Evolutionary conservation across 306 rosid genomes (phyloP).

Genomic region (Acacia melanoxylon): DNA sequence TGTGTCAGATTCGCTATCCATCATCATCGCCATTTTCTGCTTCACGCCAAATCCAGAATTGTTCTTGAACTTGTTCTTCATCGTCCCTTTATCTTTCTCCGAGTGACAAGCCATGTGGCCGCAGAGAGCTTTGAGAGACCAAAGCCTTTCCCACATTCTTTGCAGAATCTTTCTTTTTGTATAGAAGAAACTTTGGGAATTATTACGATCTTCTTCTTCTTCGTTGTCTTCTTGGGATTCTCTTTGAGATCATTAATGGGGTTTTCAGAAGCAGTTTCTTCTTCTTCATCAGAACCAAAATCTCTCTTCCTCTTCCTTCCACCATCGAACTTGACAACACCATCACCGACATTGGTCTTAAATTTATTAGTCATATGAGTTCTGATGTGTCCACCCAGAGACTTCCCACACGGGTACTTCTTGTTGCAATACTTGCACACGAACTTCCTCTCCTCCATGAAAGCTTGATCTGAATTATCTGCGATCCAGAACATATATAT

Average conservation of each 20-base stretch:
- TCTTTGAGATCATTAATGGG: slow-evolving; percentile 68
- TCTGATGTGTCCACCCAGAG: slow-evolving; percentile 81
- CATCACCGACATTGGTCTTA: neutral
- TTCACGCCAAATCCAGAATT: slow-evolving; percentile 37
- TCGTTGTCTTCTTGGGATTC: slow-evolving; percentile 73
- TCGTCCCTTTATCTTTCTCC: slow-evolving; percentile 57
- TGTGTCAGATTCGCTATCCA: slow-evolving; percentile 66
- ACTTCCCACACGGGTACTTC: slow-evolving; percentile 74
- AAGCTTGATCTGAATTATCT: slow-evolving; percentile 28
- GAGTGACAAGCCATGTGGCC: slow-evolving; percentile 95
- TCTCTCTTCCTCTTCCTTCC: slow-evolving; percentile 56
- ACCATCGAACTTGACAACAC: slow-evolving; percentile 39
- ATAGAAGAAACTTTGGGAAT: slow-evolving; percentile 38
- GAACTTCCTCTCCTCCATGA: slow-evolving; percentile 59
- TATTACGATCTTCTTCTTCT: slow-evolving; percentile 67
- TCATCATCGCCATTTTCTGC: slow-evolving; percentile 43
- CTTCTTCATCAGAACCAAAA: slow-evolving; percentile 48
- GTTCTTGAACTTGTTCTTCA: slow-evolving; percentile 35
- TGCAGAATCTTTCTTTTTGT: slow-evolving; percentile 53
- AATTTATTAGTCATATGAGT: slow-evolving; percentile 51
- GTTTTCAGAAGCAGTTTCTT: slow-evolving; percentile 30
- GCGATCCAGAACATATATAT: slow-evolving; percentile 25
- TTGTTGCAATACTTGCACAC: slow-evolving; percentile 76
- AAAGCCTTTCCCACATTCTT: slow-evolving; percentile 86
- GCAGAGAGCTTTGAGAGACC: slow-evolving; percentile 74